phyloP scores from a whole-genome alignment of 768 basidiomycete species.

The Rhodotorula babjevae region DNA sequence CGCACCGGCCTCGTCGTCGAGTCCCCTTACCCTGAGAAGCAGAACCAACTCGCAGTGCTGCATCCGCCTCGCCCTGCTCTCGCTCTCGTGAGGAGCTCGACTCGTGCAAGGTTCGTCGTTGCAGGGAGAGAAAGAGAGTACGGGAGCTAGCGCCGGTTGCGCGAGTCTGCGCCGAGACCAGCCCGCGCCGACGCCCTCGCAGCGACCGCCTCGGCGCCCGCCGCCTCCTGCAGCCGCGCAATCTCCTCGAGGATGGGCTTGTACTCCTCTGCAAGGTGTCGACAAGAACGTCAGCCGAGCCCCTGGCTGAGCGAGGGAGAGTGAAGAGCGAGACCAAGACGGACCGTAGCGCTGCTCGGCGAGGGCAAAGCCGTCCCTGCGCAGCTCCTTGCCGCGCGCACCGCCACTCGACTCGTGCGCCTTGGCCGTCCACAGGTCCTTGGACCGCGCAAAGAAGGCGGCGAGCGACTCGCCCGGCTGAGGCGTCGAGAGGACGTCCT shows the following conservation, averaged over 20 bases:
- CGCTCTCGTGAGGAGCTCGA: no score
- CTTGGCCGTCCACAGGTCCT: constrained; percentile 74
- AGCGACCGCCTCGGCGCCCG: constrained; percentile 63
- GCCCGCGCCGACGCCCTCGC: constrained; percentile 22
- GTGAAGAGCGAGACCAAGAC: constrained; percentile 31
- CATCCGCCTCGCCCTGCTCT: no score
- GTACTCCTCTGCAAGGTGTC: constrained; percentile 57
- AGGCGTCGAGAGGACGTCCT: constrained; percentile 72
- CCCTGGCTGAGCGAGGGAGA: not conserved
- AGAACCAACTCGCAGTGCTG: no score
- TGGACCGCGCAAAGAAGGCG: constrained; percentile 73
- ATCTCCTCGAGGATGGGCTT: constrained; percentile 77
- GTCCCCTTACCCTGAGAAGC: no score
- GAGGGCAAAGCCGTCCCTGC: constrained; percentile 69
- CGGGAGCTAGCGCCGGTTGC: constrained; percentile 36
- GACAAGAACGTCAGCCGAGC: no score
- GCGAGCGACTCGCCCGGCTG: constrained; percentile 78
- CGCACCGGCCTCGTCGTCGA: no score
- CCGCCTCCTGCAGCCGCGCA: constrained; percentile 73
- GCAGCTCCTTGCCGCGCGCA: constrained; percentile 70
- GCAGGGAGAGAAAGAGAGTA: no score
- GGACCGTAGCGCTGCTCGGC: constrained; percentile 69
- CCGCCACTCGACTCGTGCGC: constrained; percentile 55
- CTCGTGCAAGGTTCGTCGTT: no score
- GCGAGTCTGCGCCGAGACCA: constrained; percentile 30